Evolutionary conservation across 768 basidiomycete genomes (phyloP).

Genomic region (Myochromella boudieri): DNA sequence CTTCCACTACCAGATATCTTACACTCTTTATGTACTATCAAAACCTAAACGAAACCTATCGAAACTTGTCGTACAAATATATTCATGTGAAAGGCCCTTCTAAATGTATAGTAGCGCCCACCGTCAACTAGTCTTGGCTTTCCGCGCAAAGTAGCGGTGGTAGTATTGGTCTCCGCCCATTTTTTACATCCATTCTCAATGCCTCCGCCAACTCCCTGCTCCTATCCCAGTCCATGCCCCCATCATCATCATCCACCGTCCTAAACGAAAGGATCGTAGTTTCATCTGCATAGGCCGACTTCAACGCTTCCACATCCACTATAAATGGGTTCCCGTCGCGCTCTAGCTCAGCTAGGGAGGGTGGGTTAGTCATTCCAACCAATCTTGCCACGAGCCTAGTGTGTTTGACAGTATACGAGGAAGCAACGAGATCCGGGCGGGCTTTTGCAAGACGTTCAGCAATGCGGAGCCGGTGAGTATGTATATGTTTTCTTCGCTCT

Average conservation of each 20-base stretch:
- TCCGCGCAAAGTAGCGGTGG: conserved; percentile 33
- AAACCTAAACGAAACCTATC: too few species aligned
- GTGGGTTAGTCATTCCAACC: conserved; percentile 1
- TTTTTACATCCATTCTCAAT: conserved; percentile 25
- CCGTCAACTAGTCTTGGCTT: conserved; percentile 13
- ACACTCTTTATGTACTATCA: too few species aligned
- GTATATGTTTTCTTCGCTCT: conserved; percentile 13
- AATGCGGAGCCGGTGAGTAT: conserved; percentile 25
- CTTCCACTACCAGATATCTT: too few species aligned
- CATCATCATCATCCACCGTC: conserved; percentile 28
- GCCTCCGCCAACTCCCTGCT: conserved; percentile 31
- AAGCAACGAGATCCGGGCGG: conserved; percentile 40
- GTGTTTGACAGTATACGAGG: conserved; percentile 27
- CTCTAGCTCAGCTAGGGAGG: conserved; percentile 1
- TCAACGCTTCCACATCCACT: background rate
- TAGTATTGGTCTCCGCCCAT: conserved; percentile 28
- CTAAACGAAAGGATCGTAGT: conserved; percentile 26
- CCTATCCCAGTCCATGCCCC: conserved; percentile 35
- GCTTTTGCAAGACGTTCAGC: conserved; percentile 43
- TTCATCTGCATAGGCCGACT: background rate
- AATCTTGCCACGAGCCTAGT: conserved; percentile 20
- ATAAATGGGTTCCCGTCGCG: conserved; percentile 6
- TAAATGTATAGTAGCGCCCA: too few species aligned
- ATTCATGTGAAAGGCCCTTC: too few species aligned
- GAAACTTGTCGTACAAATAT: too few species aligned